These are phyloP conservation scores for Groenewaldozyma sp. DNA, from an alignment of 1,139 yeast species.

Conservation along the genomic window DNA sequence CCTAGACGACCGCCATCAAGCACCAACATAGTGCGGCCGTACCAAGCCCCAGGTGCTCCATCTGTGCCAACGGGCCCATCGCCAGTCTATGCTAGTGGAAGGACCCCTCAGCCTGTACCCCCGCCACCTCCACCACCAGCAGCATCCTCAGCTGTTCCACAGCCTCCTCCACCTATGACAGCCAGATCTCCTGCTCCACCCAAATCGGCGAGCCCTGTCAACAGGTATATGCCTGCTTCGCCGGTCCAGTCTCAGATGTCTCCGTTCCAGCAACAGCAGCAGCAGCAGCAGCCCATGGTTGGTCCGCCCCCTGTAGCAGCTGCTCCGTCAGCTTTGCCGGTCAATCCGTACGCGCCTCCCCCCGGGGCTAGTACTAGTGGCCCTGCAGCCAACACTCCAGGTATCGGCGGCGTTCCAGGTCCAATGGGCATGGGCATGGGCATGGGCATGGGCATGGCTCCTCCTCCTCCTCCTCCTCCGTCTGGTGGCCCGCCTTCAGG, in stretches of 20 bases:
- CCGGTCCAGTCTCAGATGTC: not conserved
- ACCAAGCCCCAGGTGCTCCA: conserved; percentile 18
- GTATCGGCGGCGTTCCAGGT: no score
- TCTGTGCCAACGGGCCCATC: conserved; percentile 20
- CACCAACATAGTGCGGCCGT: conserved; percentile 30
- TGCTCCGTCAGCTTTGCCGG: conserved; percentile 10
- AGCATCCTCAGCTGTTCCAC: conserved; percentile 18
- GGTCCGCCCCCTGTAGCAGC: conserved; percentile 13
- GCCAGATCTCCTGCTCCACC: not conserved
- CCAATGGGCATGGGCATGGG: no score
- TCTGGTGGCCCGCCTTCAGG: conserved; percentile 11
- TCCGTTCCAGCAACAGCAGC: not conserved
- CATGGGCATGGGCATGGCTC: no score
- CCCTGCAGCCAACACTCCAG: not conserved
- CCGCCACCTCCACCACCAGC: conserved; percentile 24
- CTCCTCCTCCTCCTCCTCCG: no score
- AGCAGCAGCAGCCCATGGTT: not conserved
- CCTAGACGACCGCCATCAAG: conserved; percentile 44
- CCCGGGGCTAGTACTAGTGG: not conserved
- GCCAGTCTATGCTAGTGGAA: conserved; percentile 9
- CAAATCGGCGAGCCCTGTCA: not conserved
- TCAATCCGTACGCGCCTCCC: conserved; percentile 12
- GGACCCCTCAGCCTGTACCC: conserved; percentile 17
- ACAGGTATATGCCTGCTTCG: not conserved
- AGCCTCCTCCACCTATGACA: conserved; percentile 2